Percentiles rank a stretch among this genome's conserved stretches.
phyloP scores from a whole-genome alignment of 495 filamentous ascomycete genomes.

The Glonium stellatum region DNA sequence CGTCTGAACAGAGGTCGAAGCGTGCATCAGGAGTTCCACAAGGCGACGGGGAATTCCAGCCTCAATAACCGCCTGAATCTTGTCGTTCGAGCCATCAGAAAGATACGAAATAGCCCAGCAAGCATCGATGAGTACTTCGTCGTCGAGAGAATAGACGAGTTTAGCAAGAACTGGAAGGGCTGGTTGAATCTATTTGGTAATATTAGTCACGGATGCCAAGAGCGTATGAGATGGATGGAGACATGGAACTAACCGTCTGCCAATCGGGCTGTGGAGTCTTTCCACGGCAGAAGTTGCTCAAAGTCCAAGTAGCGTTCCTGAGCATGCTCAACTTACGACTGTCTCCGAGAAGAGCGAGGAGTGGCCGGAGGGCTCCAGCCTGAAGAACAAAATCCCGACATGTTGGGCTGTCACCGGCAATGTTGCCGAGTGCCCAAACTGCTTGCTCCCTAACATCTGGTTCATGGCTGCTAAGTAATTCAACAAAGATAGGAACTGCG shows the following conservation, averaged over 20 bases:
- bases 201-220: slow-evolving; percentile 16
- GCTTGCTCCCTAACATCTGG: slow-evolving; percentile 98
- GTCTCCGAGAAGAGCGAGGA: slow-evolving; percentile 84
- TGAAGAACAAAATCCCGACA: slow-evolving; percentile 94
- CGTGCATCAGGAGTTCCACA: slow-evolving; percentile 96
- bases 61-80: slow-evolving; percentile 99
- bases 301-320: slow-evolving; percentile 96
- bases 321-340: slow-evolving; percentile 99
- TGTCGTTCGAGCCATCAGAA: slow-evolving; percentile 98
- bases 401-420: slow-evolving; percentile 94
- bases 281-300: slow-evolving; percentile 99
- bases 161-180: slow-evolving; percentile 96
- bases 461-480: slow-evolving; percentile 89
- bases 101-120: slow-evolving; percentile 99
- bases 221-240: neutral
- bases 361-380: slow-evolving; percentile 81
- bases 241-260: slow-evolving; percentile 64
- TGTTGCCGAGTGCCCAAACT: slow-evolving; percentile 98
- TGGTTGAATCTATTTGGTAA: slow-evolving; percentile 68
- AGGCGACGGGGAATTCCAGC: slow-evolving; percentile 95
- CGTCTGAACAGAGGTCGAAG: slow-evolving; percentile 98
- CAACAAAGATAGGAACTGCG: slow-evolving; percentile 97
- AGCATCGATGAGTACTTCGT: slow-evolving; percentile 97
- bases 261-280: slow-evolving; percentile 99
- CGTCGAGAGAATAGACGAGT: slow-evolving; percentile 95